phyloP scores from a whole-genome alignment of 257 asterid species.

The Forsythia suspensa region DNA sequence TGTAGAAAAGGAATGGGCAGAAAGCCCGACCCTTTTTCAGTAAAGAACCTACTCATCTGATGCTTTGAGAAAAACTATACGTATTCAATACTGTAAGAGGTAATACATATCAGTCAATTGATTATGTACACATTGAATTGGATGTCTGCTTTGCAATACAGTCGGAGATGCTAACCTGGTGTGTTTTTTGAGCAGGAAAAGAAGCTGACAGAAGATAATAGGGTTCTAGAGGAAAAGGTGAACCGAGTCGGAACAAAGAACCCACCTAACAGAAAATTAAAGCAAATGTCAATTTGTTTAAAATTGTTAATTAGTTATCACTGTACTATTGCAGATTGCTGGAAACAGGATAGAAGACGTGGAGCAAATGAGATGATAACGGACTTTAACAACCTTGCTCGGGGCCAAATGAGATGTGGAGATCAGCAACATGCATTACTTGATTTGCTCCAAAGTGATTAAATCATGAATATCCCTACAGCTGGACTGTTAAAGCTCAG shows the following conservation, averaged over 20 bases:
- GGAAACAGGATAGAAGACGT: not conserved
- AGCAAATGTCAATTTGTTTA: not conserved
- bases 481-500: not conserved
- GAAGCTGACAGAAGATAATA: constrained; percentile 35
- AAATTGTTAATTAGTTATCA: no score
- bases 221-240: constrained; percentile 32
- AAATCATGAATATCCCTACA: not conserved
- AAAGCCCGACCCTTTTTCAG: not conserved
- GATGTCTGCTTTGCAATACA: not conserved
- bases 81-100: not conserved
- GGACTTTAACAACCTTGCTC: constrained; percentile 22
- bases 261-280: not conserved
- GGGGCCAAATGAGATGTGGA: not conserved
- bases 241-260: not conserved
- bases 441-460: not conserved
- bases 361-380: not conserved
- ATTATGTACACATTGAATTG: not conserved
- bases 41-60: not conserved
- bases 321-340: constrained; percentile 21
- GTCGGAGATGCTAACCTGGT: not conserved
- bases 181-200: constrained; percentile 29
- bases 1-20: not conserved
- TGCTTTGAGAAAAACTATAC: not conserved
- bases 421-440: not conserved
- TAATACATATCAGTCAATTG: not conserved